Conservation (phyloP, 192 early-diverging fungal genomes). For the Phycomyces nitens region DNA sequence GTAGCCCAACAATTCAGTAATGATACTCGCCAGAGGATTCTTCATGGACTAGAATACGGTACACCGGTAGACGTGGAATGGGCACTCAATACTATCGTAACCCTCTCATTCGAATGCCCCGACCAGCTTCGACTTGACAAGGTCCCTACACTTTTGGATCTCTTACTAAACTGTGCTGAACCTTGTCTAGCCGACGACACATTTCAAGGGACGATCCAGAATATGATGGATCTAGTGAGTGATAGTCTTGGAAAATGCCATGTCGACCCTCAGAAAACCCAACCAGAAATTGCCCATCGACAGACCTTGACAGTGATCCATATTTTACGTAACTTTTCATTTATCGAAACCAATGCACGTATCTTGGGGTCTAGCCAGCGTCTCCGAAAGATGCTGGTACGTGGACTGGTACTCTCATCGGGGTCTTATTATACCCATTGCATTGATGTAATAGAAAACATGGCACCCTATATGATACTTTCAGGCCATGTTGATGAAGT, state of each 20-base stretch:
- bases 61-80: slow-evolving; percentile 79
- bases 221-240: neutral
- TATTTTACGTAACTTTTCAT: slow-evolving; percentile 73
- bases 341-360: slow-evolving; percentile 56
- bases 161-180: slow-evolving; percentile 56
- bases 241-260: too few relatives aligned
- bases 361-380: slow-evolving; percentile 41
- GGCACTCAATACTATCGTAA: slow-evolving; percentile 73
- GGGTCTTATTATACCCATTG: slow-evolving; percentile 51
- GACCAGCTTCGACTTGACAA: slow-evolving; percentile 61
- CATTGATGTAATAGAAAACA: slow-evolving; percentile 72
- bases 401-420: slow-evolving; percentile 57
- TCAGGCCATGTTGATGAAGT: slow-evolving; percentile 56
- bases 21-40: slow-evolving; percentile 56
- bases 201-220: neutral
- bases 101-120: slow-evolving; percentile 56
- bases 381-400: slow-evolving; percentile 57
- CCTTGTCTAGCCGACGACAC: slow-evolving; percentile 44
- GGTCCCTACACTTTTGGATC: slow-evolving; percentile 61
- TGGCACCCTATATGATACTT: slow-evolving; percentile 52
- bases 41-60: slow-evolving; percentile 65
- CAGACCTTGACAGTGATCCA: slow-evolving; percentile 41
- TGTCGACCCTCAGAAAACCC: too few relatives aligned
- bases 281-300: too few relatives aligned
- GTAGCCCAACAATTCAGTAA: slow-evolving; percentile 15